Percentiles rank a stretch among this genome's conserved stretches.
phyloP scores from a whole-genome alignment of 805 yeast species.

The Wilhelminamyces savonicus region DNA sequence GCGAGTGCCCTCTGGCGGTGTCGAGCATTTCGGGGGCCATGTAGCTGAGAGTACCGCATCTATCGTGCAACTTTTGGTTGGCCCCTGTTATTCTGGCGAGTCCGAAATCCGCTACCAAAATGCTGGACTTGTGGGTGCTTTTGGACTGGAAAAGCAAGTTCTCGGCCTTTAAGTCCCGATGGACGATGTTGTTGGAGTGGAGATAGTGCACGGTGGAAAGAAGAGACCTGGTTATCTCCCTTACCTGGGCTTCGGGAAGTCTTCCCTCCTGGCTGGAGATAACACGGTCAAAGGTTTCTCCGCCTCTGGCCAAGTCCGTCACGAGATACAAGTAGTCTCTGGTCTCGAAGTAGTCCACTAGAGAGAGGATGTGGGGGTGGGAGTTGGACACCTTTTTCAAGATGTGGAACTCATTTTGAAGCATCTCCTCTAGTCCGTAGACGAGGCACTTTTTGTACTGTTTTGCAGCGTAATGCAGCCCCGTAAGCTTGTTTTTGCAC shows the following conservation, averaged over 20 bases:
- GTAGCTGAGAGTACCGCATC: slow-evolving; percentile 68
- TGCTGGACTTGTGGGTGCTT: slow-evolving; percentile 26
- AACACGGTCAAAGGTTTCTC: slow-evolving; percentile 62
- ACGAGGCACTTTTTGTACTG: slow-evolving; percentile 43
- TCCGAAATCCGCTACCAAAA: slow-evolving; percentile 60
- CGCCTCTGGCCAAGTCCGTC: slow-evolving; percentile 63
- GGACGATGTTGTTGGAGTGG: slow-evolving; percentile 56
- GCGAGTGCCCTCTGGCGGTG: slow-evolving; percentile 46
- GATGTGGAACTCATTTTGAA: slow-evolving; percentile 57
- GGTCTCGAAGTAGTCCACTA: slow-evolving; percentile 69
- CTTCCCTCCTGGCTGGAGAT: slow-evolving; percentile 31
- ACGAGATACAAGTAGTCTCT: slow-evolving; percentile 47
- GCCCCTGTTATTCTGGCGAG: slow-evolving; percentile 41
- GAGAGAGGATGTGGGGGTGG: slow-evolving; percentile 51
- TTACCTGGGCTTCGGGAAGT: slow-evolving; percentile 42
- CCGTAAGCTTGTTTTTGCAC: slow-evolving; percentile 37
- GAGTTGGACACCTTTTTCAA: slow-evolving; percentile 45
- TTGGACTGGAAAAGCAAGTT: slow-evolving; percentile 47
- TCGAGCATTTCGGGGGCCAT: slow-evolving; percentile 67
- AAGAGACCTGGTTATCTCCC: slow-evolving; percentile 43
- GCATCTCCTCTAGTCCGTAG: slow-evolving; percentile 44
- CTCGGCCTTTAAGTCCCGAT: slow-evolving; percentile 70
- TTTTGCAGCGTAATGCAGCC: slow-evolving; percentile 47
- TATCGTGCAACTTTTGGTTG: slow-evolving; percentile 32
- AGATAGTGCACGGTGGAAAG: slow-evolving; percentile 51